Percentiles rank a stretch among this genome's conserved stretches.
Evolutionary conservation across 169 alveolate genomes (phyloP).

Genomic region (Plasmodium billcollinsi): DNA sequence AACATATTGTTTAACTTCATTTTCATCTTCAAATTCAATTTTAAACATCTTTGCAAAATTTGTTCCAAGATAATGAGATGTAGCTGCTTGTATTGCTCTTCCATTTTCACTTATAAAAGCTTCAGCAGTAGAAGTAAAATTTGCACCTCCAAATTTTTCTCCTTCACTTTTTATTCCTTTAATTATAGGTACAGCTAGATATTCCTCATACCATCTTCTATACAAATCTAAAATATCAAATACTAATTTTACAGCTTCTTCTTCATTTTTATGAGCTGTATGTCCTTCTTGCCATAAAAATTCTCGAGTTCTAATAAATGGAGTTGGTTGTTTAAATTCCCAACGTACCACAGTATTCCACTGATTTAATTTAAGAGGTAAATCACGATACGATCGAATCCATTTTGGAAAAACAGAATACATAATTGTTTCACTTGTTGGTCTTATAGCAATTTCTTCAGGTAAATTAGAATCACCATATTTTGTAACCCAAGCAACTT

Average conservation of each 20-base stretch:
- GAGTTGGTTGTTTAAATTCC: conserved; percentile 99
- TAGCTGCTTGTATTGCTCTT: conserved; percentile 98
- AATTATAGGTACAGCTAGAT: conserved; percentile 98
- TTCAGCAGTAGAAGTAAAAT: conserved; percentile 97
- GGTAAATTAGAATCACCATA: conserved; percentile 95
- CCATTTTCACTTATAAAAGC: conserved; percentile 98
- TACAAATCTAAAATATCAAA: conserved; percentile 92
- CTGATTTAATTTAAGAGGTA: conserved; percentile 98
- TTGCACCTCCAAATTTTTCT: conserved; percentile 99
- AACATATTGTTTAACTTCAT: conserved; percentile 91
- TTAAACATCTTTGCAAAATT: conserved; percentile 99
- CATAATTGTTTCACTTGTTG: conserved; percentile 99
- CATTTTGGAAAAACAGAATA: conserved; percentile 99
- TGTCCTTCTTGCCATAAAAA: conserved; percentile 99
- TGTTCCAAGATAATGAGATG: conserved; percentile 98
- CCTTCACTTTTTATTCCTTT: conserved; percentile 97
- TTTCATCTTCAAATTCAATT: conserved; percentile 92
- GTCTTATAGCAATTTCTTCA: conserved; percentile 98
- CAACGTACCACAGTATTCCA: conserved; percentile 99
- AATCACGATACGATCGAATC: conserved; percentile 98
- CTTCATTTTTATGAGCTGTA: conserved; percentile 98
- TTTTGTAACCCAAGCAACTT: conserved; percentile 99
- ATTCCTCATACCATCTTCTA: conserved; percentile 95
- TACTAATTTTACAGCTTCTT: conserved; percentile 96
- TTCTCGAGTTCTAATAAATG: conserved; percentile 99